Evolutionary conservation across 75 land plant species (phyloP).

Genomic region (Ceratopteris richardii): DNA sequence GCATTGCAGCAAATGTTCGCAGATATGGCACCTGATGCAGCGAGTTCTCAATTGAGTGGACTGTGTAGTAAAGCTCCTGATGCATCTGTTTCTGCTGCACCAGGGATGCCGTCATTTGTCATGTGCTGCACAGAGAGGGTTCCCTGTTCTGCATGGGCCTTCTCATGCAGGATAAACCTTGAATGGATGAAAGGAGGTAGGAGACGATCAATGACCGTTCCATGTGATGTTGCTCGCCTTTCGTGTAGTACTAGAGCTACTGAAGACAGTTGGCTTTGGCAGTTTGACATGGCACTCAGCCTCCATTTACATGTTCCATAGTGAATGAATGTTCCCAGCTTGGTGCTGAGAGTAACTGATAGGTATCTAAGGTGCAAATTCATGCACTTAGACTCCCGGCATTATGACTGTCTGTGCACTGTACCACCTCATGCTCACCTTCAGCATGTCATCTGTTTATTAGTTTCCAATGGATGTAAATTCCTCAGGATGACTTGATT

Average conservation of each 20-base stretch:
- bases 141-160: neutral
- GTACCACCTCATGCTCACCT: no score
- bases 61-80: no score
- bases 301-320: neutral
- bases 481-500: no score
- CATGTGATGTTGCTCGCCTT: neutral
- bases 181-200: neutral
- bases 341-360: no score
- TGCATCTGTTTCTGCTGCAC: neutral
- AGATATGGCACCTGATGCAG: neutral
- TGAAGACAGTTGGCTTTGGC: neutral
- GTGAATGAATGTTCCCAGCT: no score
- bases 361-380: no score
- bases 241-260: neutral
- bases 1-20: neutral
- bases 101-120: neutral
- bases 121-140: constrained; percentile 4
- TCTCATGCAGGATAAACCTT: neutral
- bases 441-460: no score
- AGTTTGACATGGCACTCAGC: constrained; percentile 2
- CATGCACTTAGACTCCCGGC: no score
- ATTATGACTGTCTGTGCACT: no score
- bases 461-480: no score
- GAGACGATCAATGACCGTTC: constrained; percentile 2
- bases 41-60: neutral